Evolutionary conservation across 768 basidiomycete species (phyloP).

Genomic region (Russula earlei): DNA sequence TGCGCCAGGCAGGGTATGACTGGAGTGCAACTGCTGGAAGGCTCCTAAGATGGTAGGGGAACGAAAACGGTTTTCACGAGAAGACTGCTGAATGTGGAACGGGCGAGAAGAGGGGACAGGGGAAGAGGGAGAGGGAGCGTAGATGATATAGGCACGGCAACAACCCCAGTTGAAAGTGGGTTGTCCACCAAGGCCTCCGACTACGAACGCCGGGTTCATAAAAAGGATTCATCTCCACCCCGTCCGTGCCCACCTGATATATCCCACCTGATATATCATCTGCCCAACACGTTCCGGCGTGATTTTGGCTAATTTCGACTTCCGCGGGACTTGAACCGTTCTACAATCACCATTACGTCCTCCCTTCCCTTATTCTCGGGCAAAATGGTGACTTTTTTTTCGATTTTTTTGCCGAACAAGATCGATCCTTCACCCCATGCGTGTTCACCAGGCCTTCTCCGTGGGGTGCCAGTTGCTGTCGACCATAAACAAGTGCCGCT

Average conservation of each 20-base stretch:
- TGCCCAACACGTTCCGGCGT: conserved; percentile 5
- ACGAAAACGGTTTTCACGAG: background rate
- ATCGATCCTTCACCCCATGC: background rate
- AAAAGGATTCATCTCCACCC: background rate
- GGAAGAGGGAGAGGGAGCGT: background rate
- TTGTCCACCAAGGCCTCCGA: background rate
- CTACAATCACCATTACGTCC: background rate
- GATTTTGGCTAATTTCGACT: background rate
- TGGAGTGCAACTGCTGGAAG: background rate
- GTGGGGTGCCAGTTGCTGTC: background rate
- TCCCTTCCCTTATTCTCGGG: too few relatives aligned
- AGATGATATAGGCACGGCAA: background rate
- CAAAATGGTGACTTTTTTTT: too few relatives aligned
- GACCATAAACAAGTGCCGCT: background rate
- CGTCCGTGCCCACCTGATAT: too few relatives aligned
- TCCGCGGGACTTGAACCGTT: too few relatives aligned
- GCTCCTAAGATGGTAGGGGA: background rate
- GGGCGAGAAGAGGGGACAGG: background rate
- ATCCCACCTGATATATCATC: conserved; percentile 16
- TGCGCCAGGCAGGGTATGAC: background rate
- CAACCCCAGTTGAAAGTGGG: background rate
- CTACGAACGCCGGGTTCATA: conserved; percentile 2
- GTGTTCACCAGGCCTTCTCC: background rate
- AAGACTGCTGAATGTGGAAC: background rate
- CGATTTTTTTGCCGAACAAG: too few relatives aligned